Percentiles rank a stretch among this genome's conserved stretches.
Conservation (phyloP, 805 yeast species). For the Monosporozyma aquatica region DNA sequence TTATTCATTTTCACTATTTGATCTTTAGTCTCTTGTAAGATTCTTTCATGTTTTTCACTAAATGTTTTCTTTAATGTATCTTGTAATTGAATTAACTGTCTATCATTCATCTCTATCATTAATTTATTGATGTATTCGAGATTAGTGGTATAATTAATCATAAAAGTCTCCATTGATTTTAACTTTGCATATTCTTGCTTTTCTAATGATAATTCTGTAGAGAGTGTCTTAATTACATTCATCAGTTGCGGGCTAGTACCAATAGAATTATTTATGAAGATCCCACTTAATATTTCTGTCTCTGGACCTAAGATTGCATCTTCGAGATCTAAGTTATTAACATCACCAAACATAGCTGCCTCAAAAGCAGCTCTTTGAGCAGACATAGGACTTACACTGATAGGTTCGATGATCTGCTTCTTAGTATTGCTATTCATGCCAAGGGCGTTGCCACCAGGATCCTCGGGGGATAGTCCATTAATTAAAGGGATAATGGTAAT, state of each 20-base stretch:
- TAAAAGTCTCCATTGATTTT: conserved; percentile 44
- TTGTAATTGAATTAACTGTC: conserved; percentile 23
- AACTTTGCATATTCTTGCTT: conserved; percentile 51
- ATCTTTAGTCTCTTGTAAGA: conserved; percentile 15
- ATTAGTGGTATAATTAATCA: conserved; percentile 38
- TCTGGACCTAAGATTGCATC: conserved; percentile 42
- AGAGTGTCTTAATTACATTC: conserved; percentile 44
- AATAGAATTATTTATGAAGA: conserved; percentile 50
- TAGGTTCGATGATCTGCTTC: neutral
- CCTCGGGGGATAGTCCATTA: neutral
- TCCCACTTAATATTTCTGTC: conserved; percentile 43
- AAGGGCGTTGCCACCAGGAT: neutral
- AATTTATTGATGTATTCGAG: conserved; percentile 25
- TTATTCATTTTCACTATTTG: conserved; percentile 14
- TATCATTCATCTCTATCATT: conserved; percentile 28
- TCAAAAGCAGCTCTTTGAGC: conserved; percentile 37
- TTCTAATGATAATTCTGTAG: conserved; percentile 47
- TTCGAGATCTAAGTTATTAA: conserved; percentile 39
- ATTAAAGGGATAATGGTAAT: conserved; percentile 43
- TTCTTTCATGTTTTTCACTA: conserved; percentile 20
- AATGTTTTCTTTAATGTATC: conserved; percentile 23
- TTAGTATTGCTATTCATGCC: neutral
- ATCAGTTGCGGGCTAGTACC: conserved; percentile 49
- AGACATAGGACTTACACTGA: conserved; percentile 9
- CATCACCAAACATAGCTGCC: conserved; percentile 55